Evolutionary conservation across 352 stramenopile genomes (phyloP).

Genomic region (Elongisporangium anandrum): DNA sequence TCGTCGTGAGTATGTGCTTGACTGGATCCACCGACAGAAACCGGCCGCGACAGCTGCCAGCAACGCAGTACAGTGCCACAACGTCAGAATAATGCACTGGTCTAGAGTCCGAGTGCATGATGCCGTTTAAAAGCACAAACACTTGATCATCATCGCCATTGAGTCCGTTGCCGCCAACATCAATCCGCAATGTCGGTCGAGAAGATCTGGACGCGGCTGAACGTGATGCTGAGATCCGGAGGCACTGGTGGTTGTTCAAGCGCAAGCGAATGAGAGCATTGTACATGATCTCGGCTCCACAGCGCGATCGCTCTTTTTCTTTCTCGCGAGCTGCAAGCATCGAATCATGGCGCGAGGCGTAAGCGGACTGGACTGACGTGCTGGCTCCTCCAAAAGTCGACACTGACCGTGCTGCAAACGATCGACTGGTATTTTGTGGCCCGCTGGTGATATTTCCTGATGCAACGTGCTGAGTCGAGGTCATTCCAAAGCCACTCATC

Average conservation of each 20-base stretch:
- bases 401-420: neutral
- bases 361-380: conserved; percentile 13
- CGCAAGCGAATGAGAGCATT: conserved; percentile 62
- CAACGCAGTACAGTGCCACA: conserved; percentile 73
- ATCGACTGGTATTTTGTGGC: neutral
- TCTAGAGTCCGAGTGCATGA: conserved; percentile 57
- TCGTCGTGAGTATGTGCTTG: conserved; percentile 54
- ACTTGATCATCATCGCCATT: conserved; percentile 73
- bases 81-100: conserved; percentile 73
- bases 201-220: neutral
- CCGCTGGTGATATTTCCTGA: conserved; percentile 15
- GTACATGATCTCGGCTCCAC: conserved; percentile 69
- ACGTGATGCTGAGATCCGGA: conserved; percentile 36
- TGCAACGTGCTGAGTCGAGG: conserved; percentile 6
- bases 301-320: conserved; percentile 48
- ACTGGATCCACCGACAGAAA: conserved; percentile 68
- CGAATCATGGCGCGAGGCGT: neutral
- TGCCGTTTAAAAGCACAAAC: conserved; percentile 75
- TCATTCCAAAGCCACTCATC: conserved; percentile 3
- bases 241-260: conserved; percentile 64
- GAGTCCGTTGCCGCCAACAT: conserved; percentile 56
- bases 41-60: conserved; percentile 57
- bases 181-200: conserved; percentile 19
- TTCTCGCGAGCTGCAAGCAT: conserved; percentile 19
- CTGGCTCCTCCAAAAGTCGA: conserved; percentile 7